Conservation (phyloP, 2,329 filamentous ascomycete genomes). For the Aspergillus candidus region DNA sequence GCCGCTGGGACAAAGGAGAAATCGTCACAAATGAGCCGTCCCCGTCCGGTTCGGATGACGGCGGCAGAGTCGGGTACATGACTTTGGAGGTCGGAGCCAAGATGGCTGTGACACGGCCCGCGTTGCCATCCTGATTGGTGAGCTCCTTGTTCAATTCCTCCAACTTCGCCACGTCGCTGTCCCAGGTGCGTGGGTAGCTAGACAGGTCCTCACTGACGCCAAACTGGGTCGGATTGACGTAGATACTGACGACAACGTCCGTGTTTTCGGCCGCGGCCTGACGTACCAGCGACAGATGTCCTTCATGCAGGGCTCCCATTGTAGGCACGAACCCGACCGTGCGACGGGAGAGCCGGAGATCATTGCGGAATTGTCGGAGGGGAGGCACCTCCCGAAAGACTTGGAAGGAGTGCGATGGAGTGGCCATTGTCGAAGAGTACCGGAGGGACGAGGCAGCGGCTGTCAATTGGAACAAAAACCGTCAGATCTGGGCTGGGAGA, state of each 20-base stretch:
- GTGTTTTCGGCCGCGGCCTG: conserved; percentile 78
- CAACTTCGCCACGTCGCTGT: conserved; percentile 63
- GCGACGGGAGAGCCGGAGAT: conserved; percentile 60
- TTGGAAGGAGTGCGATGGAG: conserved; percentile 26
- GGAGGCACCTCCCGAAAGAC: conserved; percentile 70
- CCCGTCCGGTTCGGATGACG: conserved; percentile 65
- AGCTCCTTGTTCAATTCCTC: conserved; percentile 65
- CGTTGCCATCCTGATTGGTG: conserved; percentile 46
- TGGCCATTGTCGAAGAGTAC: conserved; percentile 11
- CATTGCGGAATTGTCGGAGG: conserved; percentile 63
- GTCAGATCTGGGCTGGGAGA: background rate
- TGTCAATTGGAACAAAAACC: conserved; percentile 1
- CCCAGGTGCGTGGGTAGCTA: conserved; percentile 88
- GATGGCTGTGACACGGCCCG: conserved; percentile 68
- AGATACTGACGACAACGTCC: conserved; percentile 84
- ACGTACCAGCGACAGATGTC: conserved; percentile 80
- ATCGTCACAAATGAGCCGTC: conserved; percentile 87
- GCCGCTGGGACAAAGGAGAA: conserved; percentile 70
- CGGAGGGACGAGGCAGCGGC: conserved; percentile 3
- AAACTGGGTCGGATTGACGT: conserved; percentile 96
- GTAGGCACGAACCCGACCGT: conserved; percentile 87
- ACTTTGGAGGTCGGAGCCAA: conserved; percentile 76
- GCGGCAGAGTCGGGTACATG: conserved; percentile 81
- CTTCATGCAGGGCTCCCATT: conserved; percentile 94
- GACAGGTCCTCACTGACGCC: conserved; percentile 79